These are phyloP conservation scores for Pholiota microspora DNA, from an alignment of 768 basidiomycete genomes.

Conservation along the genomic window DNA sequence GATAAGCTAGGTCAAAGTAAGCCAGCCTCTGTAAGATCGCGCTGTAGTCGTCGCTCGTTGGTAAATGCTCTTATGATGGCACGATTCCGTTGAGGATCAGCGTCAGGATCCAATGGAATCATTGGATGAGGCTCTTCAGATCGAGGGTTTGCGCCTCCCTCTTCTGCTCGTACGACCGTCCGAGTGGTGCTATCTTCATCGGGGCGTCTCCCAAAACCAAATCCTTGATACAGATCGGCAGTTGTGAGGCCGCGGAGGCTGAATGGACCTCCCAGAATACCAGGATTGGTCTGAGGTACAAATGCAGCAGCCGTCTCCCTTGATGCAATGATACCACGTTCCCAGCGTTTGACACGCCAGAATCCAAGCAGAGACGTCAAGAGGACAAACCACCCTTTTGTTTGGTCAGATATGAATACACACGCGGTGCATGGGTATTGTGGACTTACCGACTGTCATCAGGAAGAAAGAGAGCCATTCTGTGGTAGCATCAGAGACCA, in stretches of 20 bases:
- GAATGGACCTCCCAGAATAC: conserved; percentile 38
- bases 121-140: conserved; percentile 19
- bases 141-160: background rate
- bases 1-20: conserved; percentile 43
- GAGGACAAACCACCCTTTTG: conserved; percentile 42
- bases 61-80: conserved; percentile 44
- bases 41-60: conserved; percentile 56
- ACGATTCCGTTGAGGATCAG: conserved; percentile 43
- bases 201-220: conserved; percentile 34
- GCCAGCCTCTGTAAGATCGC: conserved; percentile 62
- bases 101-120: conserved; percentile 31
- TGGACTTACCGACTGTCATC: conserved; percentile 74
- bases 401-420: background rate
- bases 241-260: conserved; percentile 37
- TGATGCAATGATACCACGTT: conserved; percentile 68
- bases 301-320: conserved; percentile 26
- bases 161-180: background rate
- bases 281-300: conserved; percentile 16
- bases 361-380: conserved; percentile 88
- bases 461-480: conserved; percentile 96
- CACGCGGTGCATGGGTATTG: background rate
- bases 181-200: conserved; percentile 26
- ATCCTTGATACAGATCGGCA: conserved; percentile 41
- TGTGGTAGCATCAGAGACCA: conserved; percentile 67
- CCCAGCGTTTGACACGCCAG: conserved; percentile 91